Conservation (phyloP, 2,329 filamentous ascomycete genomes). For the Nannizzia gypsea region DNA sequence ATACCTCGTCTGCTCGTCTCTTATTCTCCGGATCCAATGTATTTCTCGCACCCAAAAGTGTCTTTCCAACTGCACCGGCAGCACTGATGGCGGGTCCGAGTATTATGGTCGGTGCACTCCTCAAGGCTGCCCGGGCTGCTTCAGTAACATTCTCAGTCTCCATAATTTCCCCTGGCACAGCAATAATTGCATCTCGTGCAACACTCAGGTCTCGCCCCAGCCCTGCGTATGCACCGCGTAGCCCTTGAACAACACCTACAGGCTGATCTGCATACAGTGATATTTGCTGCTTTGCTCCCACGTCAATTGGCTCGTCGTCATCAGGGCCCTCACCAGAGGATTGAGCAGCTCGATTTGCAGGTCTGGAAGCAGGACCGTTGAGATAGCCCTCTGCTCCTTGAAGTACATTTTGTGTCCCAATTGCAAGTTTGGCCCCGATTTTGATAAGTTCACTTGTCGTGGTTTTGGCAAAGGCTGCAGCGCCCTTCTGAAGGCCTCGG, state of each 20-base stretch:
- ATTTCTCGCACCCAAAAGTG: constrained; percentile 84
- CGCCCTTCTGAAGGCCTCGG: constrained; percentile 83
- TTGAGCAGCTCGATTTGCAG: constrained; percentile 18
- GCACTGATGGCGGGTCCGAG: constrained; percentile 83
- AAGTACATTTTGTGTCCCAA: constrained; percentile 87
- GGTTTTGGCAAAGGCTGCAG: constrained; percentile 77
- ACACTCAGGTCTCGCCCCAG: constrained; percentile 77
- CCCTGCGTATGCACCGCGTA: constrained; percentile 70
- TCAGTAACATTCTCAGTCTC: constrained; percentile 72
- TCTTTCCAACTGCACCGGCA: constrained; percentile 76
- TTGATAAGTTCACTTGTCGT: constrained; percentile 92
- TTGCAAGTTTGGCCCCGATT: constrained; percentile 82
- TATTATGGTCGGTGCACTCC: constrained; percentile 82
- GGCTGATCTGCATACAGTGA: constrained; percentile 92
- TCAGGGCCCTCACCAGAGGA: constrained; percentile 36
- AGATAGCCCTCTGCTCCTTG: constrained; percentile 79
- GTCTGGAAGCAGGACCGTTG: constrained; percentile 19
- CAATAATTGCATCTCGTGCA: constrained; percentile 83
- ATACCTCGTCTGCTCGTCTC: constrained; percentile 76
- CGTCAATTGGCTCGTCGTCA: constrained; percentile 52
- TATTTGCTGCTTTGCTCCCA: constrained; percentile 59
- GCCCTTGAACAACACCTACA: constrained; percentile 71
- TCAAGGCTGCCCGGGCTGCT: constrained; percentile 64
- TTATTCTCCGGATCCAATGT: constrained; percentile 72
- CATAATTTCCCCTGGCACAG: constrained; percentile 81